phyloP scores from a whole-genome alignment of 305 asterid species.

The Fraxinus angustifolia region DNA sequence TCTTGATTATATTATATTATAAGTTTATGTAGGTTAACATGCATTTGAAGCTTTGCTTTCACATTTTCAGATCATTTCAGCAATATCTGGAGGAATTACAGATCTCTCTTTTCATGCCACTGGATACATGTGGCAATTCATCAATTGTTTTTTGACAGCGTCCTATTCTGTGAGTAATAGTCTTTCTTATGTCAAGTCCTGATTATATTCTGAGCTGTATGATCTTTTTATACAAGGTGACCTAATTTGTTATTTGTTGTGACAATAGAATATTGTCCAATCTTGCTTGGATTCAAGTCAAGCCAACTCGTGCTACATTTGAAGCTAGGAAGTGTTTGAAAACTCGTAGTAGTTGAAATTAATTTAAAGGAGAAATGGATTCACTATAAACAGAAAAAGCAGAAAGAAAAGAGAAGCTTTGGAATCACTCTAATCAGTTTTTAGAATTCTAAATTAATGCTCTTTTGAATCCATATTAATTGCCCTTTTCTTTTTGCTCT shows the following conservation, averaged over 20 bases:
- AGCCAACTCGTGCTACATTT: not conserved
- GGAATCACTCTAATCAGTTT: not conserved
- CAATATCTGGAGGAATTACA: constrained; percentile 86
- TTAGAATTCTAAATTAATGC: not conserved
- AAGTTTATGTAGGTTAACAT: not conserved
- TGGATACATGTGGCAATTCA: constrained; percentile 86
- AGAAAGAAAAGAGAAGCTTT: not conserved
- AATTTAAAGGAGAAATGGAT: not conserved
- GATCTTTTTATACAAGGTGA: not conserved
- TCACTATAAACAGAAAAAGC: not conserved
- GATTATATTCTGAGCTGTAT: constrained; percentile 5
- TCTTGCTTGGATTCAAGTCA: not conserved
- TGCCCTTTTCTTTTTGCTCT: not conserved
- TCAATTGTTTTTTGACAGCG: constrained; percentile 85
- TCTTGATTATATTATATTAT: not conserved
- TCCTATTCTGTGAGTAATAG: constrained; percentile 72
- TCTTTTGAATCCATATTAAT: not conserved
- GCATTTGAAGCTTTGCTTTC: not conserved
- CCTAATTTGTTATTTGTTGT: not conserved
- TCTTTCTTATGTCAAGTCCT: not conserved
- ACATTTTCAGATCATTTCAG: constrained; percentile 74
- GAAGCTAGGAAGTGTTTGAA: not conserved
- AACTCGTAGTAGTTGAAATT: not conserved
- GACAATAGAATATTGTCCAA: not conserved
- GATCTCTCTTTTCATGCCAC: constrained; percentile 73